Evolutionary conservation across 495 filamentous ascomycete species (phyloP).

Genomic region (Penicillium steckii): DNA sequence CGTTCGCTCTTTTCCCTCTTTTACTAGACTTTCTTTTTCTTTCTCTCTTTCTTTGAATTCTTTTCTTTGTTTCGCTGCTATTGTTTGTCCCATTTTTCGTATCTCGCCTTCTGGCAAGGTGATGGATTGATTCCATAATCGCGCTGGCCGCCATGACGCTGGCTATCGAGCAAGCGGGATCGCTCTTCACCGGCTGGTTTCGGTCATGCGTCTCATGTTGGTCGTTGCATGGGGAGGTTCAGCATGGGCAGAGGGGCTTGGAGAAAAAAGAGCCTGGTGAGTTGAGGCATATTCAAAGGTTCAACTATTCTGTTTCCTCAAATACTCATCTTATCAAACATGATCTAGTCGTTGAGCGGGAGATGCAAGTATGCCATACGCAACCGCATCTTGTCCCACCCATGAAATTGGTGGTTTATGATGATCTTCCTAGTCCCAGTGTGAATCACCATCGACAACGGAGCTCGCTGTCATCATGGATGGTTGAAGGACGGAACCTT

Average conservation of each 20-base stretch:
- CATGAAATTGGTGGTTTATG: slow-evolving; percentile 42
- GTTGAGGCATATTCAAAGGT: neutral
- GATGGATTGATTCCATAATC: slow-evolving; percentile 30
- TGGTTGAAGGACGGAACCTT: slow-evolving; percentile 39
- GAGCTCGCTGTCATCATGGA: slow-evolving; percentile 39
- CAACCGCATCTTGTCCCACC: slow-evolving; percentile 51
- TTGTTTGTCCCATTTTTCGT: slow-evolving; percentile 6
- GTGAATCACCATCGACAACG: slow-evolving; percentile 26
- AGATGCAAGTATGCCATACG: slow-evolving; percentile 48
- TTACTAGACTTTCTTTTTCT: slow-evolving; percentile 9
- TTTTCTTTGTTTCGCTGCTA: slow-evolving; percentile 11
- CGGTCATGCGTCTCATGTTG: slow-evolving; percentile 41
- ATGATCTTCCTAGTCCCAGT: slow-evolving; percentile 38
- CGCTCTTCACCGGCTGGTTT: slow-evolving; percentile 44
- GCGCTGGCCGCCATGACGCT: slow-evolving; percentile 47
- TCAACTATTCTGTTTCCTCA: neutral
- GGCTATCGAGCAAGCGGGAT: slow-evolving; percentile 43
- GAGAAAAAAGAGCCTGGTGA: slow-evolving; percentile 18
- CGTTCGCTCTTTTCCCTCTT: neutral
- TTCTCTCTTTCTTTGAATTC: slow-evolving; percentile 3
- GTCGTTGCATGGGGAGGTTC: slow-evolving; percentile 24
- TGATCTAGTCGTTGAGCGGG: slow-evolving; percentile 35
- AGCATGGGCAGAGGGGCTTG: slow-evolving; percentile 19
- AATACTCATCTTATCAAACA: neutral
- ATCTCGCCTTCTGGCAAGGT: slow-evolving; percentile 18